These are phyloP conservation scores for Tremella fuciformis DNA, from an alignment of 768 basidiomycete species.

Conservation along the genomic window DNA sequence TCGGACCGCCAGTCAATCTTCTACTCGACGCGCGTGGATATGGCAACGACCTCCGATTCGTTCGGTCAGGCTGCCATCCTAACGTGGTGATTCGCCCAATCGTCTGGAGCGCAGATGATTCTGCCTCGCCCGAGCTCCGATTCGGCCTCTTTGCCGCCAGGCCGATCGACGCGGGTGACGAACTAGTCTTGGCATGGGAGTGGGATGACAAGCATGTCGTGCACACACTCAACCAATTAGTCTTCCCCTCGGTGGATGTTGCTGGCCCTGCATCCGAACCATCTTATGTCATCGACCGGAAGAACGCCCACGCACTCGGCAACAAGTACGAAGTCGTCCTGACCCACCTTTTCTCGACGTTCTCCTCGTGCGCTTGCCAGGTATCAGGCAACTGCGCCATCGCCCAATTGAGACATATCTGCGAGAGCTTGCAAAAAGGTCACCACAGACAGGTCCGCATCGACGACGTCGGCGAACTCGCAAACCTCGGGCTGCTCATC, in stretches of 20 bases:
- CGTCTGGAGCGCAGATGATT: slow-evolving; percentile 48
- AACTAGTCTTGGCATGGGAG: slow-evolving; percentile 89
- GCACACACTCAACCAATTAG: slow-evolving; percentile 58
- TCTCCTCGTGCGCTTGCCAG: slow-evolving; percentile 48
- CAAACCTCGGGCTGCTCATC: slow-evolving; percentile 43
- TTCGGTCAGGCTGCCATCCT: slow-evolving; percentile 64
- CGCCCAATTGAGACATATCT: slow-evolving; percentile 42
- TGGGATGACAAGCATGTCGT: slow-evolving; percentile 92
- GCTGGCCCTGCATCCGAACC: slow-evolving; percentile 58
- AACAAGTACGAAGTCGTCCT: slow-evolving; percentile 42
- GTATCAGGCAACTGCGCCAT: slow-evolving; percentile 44
- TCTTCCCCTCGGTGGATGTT: slow-evolving; percentile 57
- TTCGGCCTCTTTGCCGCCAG: slow-evolving; percentile 79
- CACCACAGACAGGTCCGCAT: slow-evolving; percentile 20
- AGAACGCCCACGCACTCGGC: slow-evolving; percentile 14
- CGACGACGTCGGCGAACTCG: slow-evolving; percentile 28
- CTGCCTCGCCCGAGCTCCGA: slow-evolving; percentile 50
- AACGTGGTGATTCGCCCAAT: slow-evolving; percentile 65
- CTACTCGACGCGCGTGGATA: slow-evolving; percentile 74
- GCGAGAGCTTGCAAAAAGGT: slow-evolving; percentile 21
- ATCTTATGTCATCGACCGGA: slow-evolving; percentile 3
- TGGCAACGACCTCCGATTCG: slow-evolving; percentile 65
- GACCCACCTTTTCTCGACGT: slow-evolving; percentile 43
- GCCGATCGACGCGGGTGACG: slow-evolving; percentile 73
- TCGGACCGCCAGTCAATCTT: slow-evolving; percentile 72